Evolutionary conservation across 805 yeast species (phyloP).

Genomic region (Candida takata): DNA sequence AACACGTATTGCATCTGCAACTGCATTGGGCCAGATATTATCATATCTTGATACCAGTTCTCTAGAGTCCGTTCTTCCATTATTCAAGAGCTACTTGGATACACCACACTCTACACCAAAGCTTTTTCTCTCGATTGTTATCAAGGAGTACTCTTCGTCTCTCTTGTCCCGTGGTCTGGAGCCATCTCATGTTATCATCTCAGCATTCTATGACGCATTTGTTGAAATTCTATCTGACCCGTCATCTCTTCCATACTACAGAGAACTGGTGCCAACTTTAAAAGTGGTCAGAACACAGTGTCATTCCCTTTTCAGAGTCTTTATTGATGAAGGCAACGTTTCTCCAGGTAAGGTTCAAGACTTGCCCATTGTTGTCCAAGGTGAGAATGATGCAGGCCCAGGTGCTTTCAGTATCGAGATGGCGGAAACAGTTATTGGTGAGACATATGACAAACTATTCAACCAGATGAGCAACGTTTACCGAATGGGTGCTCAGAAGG

Average conservation of each 20-base stretch:
- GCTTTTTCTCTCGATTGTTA: conserved; percentile 55
- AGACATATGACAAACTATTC: conserved; percentile 58
- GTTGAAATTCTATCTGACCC: conserved; percentile 35
- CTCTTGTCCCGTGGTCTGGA: conserved; percentile 13
- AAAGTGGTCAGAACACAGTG: conserved; percentile 84
- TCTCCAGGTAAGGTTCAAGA: conserved; percentile 69
- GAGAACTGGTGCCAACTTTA: conserved; percentile 83
- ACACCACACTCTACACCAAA: conserved; percentile 64
- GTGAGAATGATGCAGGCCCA: conserved; percentile 90
- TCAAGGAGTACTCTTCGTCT: conserved; percentile 57
- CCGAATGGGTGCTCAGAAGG: conserved; percentile 62
- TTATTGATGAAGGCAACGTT: conserved; percentile 70
- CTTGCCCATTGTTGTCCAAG: conserved; percentile 84
- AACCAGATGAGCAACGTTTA: conserved; percentile 58
- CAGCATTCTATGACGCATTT: conserved; percentile 24
- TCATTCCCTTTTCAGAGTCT: conserved; percentile 70
- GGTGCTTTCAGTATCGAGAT: conserved; percentile 79
- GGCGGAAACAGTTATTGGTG: conserved; percentile 64
- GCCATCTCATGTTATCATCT: conserved; percentile 23
- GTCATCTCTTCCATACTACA: conserved; percentile 46
- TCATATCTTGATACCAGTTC: conserved; percentile 40
- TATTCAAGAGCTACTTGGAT: conserved; percentile 20
- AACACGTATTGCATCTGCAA: conserved; percentile 70
- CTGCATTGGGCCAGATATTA: conserved; percentile 63
- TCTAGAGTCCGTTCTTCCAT: conserved; percentile 32